phyloP scores from a whole-genome alignment of 805 yeast genomes.

The Cyberlindnera maritima region DNA sequence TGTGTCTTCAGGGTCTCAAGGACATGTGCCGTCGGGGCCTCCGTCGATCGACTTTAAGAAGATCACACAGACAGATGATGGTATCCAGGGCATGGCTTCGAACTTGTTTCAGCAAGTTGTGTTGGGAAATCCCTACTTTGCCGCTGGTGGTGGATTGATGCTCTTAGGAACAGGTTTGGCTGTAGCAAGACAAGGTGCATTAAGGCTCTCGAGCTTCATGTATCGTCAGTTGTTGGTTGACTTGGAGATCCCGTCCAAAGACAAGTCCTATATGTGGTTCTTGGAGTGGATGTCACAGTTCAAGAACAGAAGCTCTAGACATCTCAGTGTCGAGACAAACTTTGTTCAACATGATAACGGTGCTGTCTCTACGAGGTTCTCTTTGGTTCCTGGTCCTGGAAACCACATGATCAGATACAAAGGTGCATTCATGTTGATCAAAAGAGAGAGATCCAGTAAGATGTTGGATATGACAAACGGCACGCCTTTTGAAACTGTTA shows the following conservation, averaged over 20 bases:
- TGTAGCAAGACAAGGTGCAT: conserved; percentile 64
- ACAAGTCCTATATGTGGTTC: conserved; percentile 92
- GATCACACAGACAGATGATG: conserved; percentile 21
- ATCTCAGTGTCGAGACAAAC: conserved; percentile 85
- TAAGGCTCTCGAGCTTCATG: conserved; percentile 60
- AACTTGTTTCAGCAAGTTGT: conserved; percentile 51
- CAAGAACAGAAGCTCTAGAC: conserved; percentile 73
- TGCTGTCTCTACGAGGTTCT: conserved; percentile 79
- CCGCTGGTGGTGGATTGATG: conserved; percentile 99
- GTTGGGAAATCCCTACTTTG: conserved; percentile 85
- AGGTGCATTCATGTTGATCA: conserved; percentile 85
- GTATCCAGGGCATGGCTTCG: conserved; percentile 31
- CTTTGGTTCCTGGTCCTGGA: conserved; percentile 97
- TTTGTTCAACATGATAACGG: conserved; percentile 91
- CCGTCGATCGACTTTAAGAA: conserved; percentile 26
- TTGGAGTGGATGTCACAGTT: conserved; percentile 92
- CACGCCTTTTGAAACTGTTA: conserved; percentile 95
- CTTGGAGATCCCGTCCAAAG: conserved; percentile 89
- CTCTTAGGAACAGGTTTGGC: conserved; percentile 88
- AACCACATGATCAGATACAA: conserved; percentile 82
- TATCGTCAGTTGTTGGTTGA: conserved; percentile 87
- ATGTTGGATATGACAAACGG: conserved; percentile 87
- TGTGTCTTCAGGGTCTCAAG: background rate
- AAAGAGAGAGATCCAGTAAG: conserved; percentile 86
- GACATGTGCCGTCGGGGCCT: conserved; percentile 13